Evolutionary conservation across 768 basidiomycete species (phyloP), one percentile per base, ranked within the genome.

Genomic region (Daedalea quercina): DNA sequence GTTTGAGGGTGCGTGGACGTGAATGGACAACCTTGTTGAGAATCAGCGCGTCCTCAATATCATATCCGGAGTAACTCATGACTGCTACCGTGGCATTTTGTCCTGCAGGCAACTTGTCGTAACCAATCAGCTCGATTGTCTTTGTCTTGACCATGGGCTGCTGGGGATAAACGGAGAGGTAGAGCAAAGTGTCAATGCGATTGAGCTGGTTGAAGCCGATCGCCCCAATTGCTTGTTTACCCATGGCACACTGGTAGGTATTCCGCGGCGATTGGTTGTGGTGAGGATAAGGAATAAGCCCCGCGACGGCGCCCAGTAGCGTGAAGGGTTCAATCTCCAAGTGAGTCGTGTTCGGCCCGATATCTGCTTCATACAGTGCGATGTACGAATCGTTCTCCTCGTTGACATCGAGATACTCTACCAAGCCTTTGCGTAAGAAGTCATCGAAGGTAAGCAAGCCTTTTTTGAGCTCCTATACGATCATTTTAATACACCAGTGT

Each of bases 181-280:
- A 99, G n/a, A 99, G 77, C 35, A 99, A 79, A 0, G 96, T 99
- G 68, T 99, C 96, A 65, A 99, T 98, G 43, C 96, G 82, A 65
- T 93, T 92, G 59, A 97, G 82, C 68, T 99, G 96, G 67, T 98
- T 99, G 71, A 94, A 96, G 0, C 86, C 95, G 56, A 99, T 99
- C 12, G 94, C 94, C 20, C 96, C 96, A 57, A 99, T 99, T 1
- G 96, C 95, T 75, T 99, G 96, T 74, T 99, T 99, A 51, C 96
- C 95, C 95, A 99, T 99, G 51, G 95, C 95, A 64, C 95, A 99
- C 73, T 99, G 95, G 67, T 99, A 99, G 9, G 96, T 99, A 64
- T 99, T 99, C 51, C 96, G 87, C 2, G 96, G 96, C 3, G 96
- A 98, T 65, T 99, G 96, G 64, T 99, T 99, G 68, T 99, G 96